These are phyloP conservation scores for Teratosphaeria pseudoeucalypti DNA, from an alignment of 2,329 filamentous ascomycete species.

Conservation along the genomic window DNA sequence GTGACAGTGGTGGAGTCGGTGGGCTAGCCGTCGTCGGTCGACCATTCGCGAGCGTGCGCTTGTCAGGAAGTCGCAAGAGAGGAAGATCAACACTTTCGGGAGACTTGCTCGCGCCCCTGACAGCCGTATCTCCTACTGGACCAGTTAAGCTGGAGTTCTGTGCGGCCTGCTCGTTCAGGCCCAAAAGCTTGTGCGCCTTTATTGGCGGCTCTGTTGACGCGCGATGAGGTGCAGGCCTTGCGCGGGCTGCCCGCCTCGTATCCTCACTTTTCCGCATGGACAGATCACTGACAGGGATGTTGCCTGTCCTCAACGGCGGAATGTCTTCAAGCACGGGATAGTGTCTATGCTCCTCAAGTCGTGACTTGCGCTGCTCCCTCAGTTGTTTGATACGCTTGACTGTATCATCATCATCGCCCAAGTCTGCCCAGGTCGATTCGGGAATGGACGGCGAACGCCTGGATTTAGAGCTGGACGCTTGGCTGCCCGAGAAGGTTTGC, in stretches of 20 bases:
- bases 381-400: conserved; percentile 50
- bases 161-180: conserved; percentile 17
- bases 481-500: conserved; percentile 6
- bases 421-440: conserved; percentile 24
- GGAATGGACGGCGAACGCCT: conserved; percentile 17
- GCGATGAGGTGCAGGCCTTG: conserved; percentile 9
- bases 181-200: conserved; percentile 34
- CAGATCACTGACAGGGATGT: conserved; percentile 5
- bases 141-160: conserved; percentile 3
- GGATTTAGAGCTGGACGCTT: conserved; percentile 7
- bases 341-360: conserved; percentile 37
- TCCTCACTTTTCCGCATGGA: conserved; percentile 9
- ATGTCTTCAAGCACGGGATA: conserved; percentile 3
- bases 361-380: conserved; percentile 46
- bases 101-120: conserved; percentile 1
- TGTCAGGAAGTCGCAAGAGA: neutral
- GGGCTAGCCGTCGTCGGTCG: conserved; percentile 13
- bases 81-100: conserved; percentile 3
- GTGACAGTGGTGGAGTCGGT: conserved; percentile 13
- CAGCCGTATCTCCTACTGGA: neutral
- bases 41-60: conserved; percentile 4
- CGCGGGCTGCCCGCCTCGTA: conserved; percentile 6
- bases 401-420: conserved; percentile 38
- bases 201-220: conserved; percentile 18
- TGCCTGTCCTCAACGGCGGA: conserved; percentile 1